Evolutionary conservation across 2,329 filamentous ascomycete species (phyloP).

Genomic region (Fusarium palustre): DNA sequence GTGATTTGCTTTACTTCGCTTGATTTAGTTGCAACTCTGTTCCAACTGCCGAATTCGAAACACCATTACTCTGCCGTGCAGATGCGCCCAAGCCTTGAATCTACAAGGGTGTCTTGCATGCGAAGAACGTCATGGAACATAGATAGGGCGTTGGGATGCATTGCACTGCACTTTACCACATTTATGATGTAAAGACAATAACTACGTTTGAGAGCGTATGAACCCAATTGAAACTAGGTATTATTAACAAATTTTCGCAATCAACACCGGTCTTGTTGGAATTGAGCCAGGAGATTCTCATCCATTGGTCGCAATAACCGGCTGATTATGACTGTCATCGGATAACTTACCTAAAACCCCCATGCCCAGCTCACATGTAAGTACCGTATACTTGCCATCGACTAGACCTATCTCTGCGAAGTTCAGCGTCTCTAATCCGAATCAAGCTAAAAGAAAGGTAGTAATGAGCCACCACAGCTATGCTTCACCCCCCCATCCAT

Average conservation of each 20-base stretch:
- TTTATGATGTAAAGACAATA: background rate
- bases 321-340: background rate
- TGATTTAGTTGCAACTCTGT: conserved; percentile 12
- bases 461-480: conserved; percentile 15
- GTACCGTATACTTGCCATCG: conserved; percentile 30
- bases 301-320: background rate
- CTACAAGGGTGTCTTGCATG: background rate
- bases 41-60: conserved; percentile 19
- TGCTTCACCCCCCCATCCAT: conserved; percentile 23
- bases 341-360: conserved; percentile 30
- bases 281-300: background rate
- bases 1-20: background rate
- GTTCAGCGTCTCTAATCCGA: conserved; percentile 2
- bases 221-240: background rate
- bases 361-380: conserved; percentile 4
- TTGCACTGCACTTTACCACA: background rate
- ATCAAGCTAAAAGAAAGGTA: conserved; percentile 10
- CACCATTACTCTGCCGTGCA: background rate
- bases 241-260: background rate
- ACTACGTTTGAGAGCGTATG: background rate
- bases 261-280: background rate
- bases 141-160: background rate
- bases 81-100: background rate
- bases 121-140: conserved; percentile 8
- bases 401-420: conserved; percentile 33